Base-by-base conservation (phyloP, 2,329 filamentous ascomycete genomes). In the Alternaria angustiovoidea region DNA sequence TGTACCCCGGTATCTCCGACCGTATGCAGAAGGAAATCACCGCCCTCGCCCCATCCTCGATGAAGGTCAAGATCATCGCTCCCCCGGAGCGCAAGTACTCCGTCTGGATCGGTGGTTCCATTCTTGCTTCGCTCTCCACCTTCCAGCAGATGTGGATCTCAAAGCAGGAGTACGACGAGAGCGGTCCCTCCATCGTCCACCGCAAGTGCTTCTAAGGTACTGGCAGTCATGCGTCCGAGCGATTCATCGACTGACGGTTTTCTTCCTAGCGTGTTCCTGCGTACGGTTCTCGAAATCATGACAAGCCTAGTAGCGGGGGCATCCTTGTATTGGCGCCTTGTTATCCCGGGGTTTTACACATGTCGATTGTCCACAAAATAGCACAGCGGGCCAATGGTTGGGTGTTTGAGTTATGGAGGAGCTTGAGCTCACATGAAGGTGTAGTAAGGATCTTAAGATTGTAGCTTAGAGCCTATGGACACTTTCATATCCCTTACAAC, bases 111-210 rank as follows among this genome's bases (percentile, higher is more conserved):
- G 95, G 95, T 95, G 95, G 95, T 89, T 99, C 95, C 84, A 99
- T 99, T 86, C 87, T 99, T 80, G 95, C 95, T 77, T 99, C 95
- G 70, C 92, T 99, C 79, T 99, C 95, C 76, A 99, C 95, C 85
- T 99, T 99, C 94, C 95, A 99, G 89, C 95, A 99, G 88, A 99
- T 99, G 95, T 99, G 95, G 95, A 98, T 99, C 90, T 99, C 95
- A 79, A 99, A 99, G 93, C 95, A 99, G 88, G 94, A 98, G 89
- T 98, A 98, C 90, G 95, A 99, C 88, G 95, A 98, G 93, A 95
- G 91, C 84, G 94, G 94, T 86, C 95, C 94, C 78, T 97, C 94
- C 80, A 98, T 98, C 81, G 94, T 98, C 79, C 94, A 98, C 91
- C 92, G 94, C 91, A 98, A 97, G 93, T 97, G 94, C 92, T 97